phyloP scores from a whole-genome alignment of 2,329 filamentous ascomycete species.

The Rutstroemia sp. region DNA sequence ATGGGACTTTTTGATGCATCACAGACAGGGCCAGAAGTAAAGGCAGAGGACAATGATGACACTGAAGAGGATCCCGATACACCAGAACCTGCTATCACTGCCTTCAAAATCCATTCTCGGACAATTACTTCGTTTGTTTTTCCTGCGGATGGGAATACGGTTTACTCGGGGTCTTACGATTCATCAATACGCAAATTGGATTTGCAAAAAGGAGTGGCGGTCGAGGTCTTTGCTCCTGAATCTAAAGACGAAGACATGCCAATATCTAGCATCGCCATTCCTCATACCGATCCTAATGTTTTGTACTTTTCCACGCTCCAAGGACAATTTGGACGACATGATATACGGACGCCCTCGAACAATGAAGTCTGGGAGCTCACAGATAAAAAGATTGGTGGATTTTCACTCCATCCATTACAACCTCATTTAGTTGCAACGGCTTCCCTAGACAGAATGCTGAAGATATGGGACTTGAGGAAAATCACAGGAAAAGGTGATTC shows the following conservation, averaged over 20 bases:
- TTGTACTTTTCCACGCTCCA: conserved; percentile 84
- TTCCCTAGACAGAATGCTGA: conserved; percentile 80
- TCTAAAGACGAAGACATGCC: conserved; percentile 66
- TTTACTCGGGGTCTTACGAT: conserved; percentile 88
- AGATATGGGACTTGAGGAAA: conserved; percentile 87
- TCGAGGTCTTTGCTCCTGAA: conserved; percentile 72
- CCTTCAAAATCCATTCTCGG: conserved; percentile 81
- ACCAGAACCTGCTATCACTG: conserved; percentile 72
- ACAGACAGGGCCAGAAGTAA: conserved; percentile 48
- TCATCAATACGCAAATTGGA: conserved; percentile 85
- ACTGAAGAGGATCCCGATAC: conserved; percentile 59
- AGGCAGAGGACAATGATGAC: conserved; percentile 55
- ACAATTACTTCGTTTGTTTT: conserved; percentile 85
- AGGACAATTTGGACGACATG: conserved; percentile 73
- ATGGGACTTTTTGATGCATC: conserved; percentile 88
- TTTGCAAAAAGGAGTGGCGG: conserved; percentile 68
- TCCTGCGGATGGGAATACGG: conserved; percentile 60
- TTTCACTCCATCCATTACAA: conserved; percentile 71
- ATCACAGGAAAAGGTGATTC: conserved; percentile 56
- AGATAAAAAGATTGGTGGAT: conserved; percentile 94
- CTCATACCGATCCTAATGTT: conserved; percentile 58
- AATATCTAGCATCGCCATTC: conserved; percentile 78
- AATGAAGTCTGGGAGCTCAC: conserved; percentile 67
- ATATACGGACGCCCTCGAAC: conserved; percentile 55
- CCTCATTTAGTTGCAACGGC: conserved; percentile 84